phyloP scores from a whole-genome alignment of 805 yeast genomes.

The Blastobotrys terrestris region DNA sequence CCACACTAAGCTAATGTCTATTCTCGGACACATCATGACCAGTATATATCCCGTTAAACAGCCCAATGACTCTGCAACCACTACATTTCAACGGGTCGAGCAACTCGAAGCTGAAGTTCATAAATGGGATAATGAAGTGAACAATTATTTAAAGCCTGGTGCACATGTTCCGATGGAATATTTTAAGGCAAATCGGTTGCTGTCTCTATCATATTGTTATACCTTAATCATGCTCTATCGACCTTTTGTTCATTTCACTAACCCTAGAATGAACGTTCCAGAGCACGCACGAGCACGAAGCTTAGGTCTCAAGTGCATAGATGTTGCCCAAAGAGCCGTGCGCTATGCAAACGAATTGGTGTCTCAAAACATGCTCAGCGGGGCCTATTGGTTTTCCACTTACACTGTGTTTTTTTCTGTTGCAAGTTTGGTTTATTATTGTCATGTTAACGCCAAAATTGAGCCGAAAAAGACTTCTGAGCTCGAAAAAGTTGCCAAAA shows the following conservation, averaged over 20 bases:
- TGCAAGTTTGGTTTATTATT: slow-evolving; percentile 78
- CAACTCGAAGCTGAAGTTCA: slow-evolving; percentile 63
- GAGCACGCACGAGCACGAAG: slow-evolving; percentile 62
- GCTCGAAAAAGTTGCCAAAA: slow-evolving; percentile 69
- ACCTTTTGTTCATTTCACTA: slow-evolving; percentile 80
- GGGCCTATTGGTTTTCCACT: slow-evolving; percentile 88
- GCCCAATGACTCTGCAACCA: slow-evolving; percentile 19
- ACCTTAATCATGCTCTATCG: slow-evolving; percentile 77
- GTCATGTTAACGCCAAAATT: slow-evolving; percentile 43
- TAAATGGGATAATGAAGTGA: slow-evolving; percentile 65
- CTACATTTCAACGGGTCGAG: slow-evolving; percentile 38
- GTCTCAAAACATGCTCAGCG: slow-evolving; percentile 60
- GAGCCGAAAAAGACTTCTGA: slow-evolving; percentile 26
- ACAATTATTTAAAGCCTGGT: slow-evolving; percentile 65
- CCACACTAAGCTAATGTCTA: slow-evolving; percentile 68
- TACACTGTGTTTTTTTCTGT: slow-evolving; percentile 86
- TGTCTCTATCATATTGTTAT: slow-evolving; percentile 41
- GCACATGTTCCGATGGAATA: slow-evolving; percentile 61
- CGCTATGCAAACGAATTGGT: slow-evolving; percentile 77
- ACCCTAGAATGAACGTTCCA: slow-evolving; percentile 34
- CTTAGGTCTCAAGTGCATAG: slow-evolving; percentile 52
- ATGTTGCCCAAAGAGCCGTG: slow-evolving; percentile 77
- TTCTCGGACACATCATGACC: slow-evolving; percentile 64
- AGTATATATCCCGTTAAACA: slow-evolving; percentile 69
- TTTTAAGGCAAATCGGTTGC: slow-evolving; percentile 64